A percentile compares a stretch with the other conserved stretches of the same genome.
Evolutionary conservation across 768 basidiomycete species (phyloP).

Genomic region (Lentinula sp.): DNA sequence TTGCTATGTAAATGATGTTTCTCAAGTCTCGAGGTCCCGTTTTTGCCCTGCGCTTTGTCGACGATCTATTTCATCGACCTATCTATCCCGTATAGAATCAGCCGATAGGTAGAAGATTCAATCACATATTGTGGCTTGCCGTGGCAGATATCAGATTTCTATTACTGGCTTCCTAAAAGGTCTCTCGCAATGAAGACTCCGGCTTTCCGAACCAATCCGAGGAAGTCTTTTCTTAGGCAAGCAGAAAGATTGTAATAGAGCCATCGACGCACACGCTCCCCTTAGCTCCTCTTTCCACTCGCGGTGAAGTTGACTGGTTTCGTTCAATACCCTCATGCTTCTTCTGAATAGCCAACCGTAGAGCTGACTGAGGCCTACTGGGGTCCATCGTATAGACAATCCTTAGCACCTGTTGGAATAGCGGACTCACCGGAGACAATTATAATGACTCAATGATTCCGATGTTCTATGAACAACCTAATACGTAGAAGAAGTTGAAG

Average conservation of each 20-base stretch:
- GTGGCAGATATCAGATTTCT: background rate
- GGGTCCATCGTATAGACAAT: too few species aligned
- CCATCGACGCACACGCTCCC: too few species aligned
- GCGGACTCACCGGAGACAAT: background rate
- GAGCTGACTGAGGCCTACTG: too few species aligned
- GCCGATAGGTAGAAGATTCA: background rate
- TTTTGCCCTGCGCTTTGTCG: background rate
- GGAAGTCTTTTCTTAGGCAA: too few species aligned
- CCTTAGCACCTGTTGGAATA: background rate
- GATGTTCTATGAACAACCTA: background rate
- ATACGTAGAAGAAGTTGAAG: too few species aligned
- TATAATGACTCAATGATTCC: background rate
- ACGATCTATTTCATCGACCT: background rate
- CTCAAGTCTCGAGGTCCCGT: background rate
- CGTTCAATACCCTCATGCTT: too few species aligned
- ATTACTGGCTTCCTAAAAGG: background rate
- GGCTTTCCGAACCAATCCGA: too few species aligned
- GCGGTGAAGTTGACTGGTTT: too few species aligned
- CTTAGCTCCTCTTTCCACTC: too few species aligned
- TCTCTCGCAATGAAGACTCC: too few species aligned
- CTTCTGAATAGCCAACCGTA: too few species aligned
- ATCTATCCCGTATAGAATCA: background rate
- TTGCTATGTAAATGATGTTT: background rate
- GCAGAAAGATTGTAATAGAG: too few species aligned
- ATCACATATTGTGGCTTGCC: background rate